These are phyloP conservation scores for Buxus sempervirens DNA, from an alignment of 164 flowering plant species.

Conservation along the genomic window DNA sequence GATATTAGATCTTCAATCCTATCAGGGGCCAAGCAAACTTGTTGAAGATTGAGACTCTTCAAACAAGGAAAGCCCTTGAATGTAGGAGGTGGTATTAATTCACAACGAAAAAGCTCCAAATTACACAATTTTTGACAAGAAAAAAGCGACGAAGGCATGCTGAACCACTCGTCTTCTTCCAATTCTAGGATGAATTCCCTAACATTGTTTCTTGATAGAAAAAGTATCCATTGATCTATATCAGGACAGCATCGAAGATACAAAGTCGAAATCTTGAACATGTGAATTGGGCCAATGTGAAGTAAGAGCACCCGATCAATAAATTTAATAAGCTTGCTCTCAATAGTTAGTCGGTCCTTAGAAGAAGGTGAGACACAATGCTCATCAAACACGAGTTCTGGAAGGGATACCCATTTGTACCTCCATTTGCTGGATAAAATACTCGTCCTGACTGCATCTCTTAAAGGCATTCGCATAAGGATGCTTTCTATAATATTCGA, in stretches of 20 bases:
- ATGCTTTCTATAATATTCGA: conserved; percentile 55
- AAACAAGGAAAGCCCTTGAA: conserved; percentile 60
- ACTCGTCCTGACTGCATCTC: conserved; percentile 64
- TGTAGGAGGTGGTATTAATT: conserved; percentile 47
- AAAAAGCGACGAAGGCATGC: conserved; percentile 59
- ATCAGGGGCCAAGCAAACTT: conserved; percentile 39
- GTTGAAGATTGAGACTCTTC: conserved; percentile 49
- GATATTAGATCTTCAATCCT: conserved; percentile 49
- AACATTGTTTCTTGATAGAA: too few relatives aligned
- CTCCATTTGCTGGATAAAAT: conserved; percentile 61
- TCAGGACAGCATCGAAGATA: too few relatives aligned
- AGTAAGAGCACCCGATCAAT: conserved; percentile 47
- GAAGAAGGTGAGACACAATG: conserved; percentile 24
- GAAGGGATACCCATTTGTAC: conserved; percentile 49
- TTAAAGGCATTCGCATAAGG: conserved; percentile 43
- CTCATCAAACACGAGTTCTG: conserved; percentile 51
- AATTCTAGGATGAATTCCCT: conserved; percentile 52
- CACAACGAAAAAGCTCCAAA: conserved; percentile 63
- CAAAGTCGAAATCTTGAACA: conserved; percentile 46
- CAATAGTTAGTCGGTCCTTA: conserved; percentile 21
- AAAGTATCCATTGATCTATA: too few relatives aligned
- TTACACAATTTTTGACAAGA: conserved; percentile 44
- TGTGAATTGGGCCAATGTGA: conserved; percentile 68
- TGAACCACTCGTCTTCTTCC: conserved; percentile 57
- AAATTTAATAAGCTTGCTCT: conserved; percentile 33